Conservation (phyloP, 2,329 filamentous ascomycete genomes). For the Cercospora zeina region DNA sequence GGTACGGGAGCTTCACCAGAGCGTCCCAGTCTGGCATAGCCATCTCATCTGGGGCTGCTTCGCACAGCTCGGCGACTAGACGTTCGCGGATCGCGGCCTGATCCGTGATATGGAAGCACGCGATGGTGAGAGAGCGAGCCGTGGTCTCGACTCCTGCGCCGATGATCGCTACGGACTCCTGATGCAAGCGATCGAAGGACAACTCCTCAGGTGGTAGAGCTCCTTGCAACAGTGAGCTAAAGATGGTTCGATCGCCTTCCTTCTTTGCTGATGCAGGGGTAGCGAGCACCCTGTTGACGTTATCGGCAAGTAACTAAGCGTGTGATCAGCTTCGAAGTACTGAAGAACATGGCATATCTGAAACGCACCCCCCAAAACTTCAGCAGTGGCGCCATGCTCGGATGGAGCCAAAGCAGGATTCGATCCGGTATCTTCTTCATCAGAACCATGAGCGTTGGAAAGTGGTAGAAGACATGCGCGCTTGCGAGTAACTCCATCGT, state of each 20-base stretch:
- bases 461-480: slow-evolving; percentile 12
- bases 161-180: slow-evolving; percentile 49
- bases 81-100: slow-evolving; percentile 39
- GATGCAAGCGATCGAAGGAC: slow-evolving; percentile 41
- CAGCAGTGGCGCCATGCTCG: slow-evolving; percentile 9
- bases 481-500: neutral
- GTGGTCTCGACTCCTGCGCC: slow-evolving; percentile 52
- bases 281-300: slow-evolving; percentile 3
- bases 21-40: slow-evolving; percentile 16
- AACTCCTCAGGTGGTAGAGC: slow-evolving; percentile 34
- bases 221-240: slow-evolving; percentile 20
- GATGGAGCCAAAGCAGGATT: slow-evolving; percentile 10
- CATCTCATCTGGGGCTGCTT: slow-evolving; percentile 20
- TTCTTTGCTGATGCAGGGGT: slow-evolving; percentile 8
- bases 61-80: slow-evolving; percentile 44
- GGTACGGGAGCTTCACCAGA: slow-evolving; percentile 25
- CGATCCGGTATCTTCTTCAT: slow-evolving; percentile 2
- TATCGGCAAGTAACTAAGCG: neutral
- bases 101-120: slow-evolving; percentile 46
- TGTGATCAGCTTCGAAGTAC: neutral
- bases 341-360: neutral
- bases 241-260: slow-evolving; percentile 13
- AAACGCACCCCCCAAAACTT: slow-evolving; percentile 2
- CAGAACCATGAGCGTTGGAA: slow-evolving; percentile 3
- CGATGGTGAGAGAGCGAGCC: slow-evolving; percentile 46